Conservation (phyloP, 495 filamentous ascomycete genomes). For the Annulohypoxylon stygium region DNA sequence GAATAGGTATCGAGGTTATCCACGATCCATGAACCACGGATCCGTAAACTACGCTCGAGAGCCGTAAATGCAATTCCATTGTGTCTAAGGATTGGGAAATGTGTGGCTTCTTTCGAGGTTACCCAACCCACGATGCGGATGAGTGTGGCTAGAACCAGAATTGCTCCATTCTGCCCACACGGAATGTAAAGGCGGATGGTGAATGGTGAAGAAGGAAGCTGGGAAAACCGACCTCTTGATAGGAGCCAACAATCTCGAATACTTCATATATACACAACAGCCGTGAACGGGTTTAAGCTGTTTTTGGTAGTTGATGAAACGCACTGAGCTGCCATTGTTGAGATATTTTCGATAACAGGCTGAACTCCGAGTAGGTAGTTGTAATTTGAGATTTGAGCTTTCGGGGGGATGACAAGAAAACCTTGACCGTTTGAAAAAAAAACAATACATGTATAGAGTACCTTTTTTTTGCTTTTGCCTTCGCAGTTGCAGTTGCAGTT, state of each 20-base stretch:
- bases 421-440: not conserved
- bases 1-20: slow-evolving; percentile 15
- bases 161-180: not conserved
- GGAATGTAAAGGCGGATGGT: slow-evolving; percentile 16
- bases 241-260: slow-evolving; percentile 12
- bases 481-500: slow-evolving; percentile 9
- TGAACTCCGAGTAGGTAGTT: slow-evolving; percentile 25
- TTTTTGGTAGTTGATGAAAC: slow-evolving; percentile 24
- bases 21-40: not conserved
- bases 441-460: slow-evolving; percentile 4
- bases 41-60: slow-evolving; percentile 22
- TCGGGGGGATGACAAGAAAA: slow-evolving; percentile 7
- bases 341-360: slow-evolving; percentile 39
- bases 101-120: slow-evolving; percentile 30
- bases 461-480: not conserved
- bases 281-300: slow-evolving; percentile 17
- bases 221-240: slow-evolving; percentile 17
- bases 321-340: slow-evolving; percentile 34
- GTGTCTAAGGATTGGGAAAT: slow-evolving; percentile 21
- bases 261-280: slow-evolving; percentile 6
- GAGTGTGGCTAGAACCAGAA: slow-evolving; percentile 16
- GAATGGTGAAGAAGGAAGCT: slow-evolving; percentile 20
- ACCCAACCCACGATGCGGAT: slow-evolving; percentile 46
- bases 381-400: not conserved
- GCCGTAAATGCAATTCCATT: slow-evolving; percentile 9